A percentile compares a stretch with the other conserved stretches of the same genome.
These are phyloP conservation scores for Quercus gilva DNA, from an alignment of 306 rosid genomes.

Conservation along the genomic window DNA sequence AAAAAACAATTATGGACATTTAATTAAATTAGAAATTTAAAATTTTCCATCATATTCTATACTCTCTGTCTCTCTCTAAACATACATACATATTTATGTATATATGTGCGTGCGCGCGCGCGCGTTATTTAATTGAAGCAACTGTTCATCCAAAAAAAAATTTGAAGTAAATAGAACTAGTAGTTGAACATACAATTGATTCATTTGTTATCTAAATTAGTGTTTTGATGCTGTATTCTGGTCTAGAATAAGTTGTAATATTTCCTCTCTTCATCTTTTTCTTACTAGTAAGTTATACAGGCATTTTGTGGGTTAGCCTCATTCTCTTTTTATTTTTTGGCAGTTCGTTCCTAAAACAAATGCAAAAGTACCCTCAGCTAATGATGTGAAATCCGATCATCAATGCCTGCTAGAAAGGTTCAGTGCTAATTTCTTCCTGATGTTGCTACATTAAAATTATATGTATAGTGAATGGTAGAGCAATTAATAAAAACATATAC, in stretches of 20 bases:
- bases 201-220: not conserved
- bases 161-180: too few species aligned
- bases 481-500: too few species aligned
- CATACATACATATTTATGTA: too few species aligned
- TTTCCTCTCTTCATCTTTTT: not conserved
- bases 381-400: conserved; percentile 88
- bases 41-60: too few species aligned
- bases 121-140: not conserved
- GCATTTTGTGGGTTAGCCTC: not conserved
- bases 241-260: not conserved
- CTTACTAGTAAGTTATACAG: not conserved
- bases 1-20: too few species aligned
- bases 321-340: conserved; percentile 21
- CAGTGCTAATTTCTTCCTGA: conserved; percentile 21
- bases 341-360: conserved; percentile 92
- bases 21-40: too few species aligned
- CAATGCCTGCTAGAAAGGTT: conserved; percentile 91
- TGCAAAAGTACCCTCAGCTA: conserved; percentile 75
- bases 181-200: not conserved
- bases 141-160: too few species aligned
- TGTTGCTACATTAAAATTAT: conserved; percentile 7
- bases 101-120: fast-evolving
- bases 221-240: not conserved
- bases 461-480: not conserved
- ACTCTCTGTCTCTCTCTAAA: too few species aligned